These are phyloP conservation scores for Hanseniaspora sp. DNA, from an alignment of 1,139 yeast genomes.

Conservation along the genomic window DNA sequence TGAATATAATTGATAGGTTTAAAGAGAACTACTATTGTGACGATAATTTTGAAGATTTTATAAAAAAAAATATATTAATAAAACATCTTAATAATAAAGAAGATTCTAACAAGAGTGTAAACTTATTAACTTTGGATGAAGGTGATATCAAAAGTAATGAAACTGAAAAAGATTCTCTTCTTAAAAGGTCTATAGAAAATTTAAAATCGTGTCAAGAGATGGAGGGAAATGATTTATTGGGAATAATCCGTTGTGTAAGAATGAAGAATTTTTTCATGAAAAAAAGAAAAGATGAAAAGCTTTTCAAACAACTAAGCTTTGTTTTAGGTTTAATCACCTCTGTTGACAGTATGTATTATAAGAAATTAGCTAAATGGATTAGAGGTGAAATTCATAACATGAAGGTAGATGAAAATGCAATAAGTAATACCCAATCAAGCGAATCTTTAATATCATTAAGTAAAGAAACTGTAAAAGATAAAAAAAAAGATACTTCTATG, in stretches of 20 bases:
- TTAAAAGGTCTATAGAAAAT: background rate
- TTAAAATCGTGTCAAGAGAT: background rate
- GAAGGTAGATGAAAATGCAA: background rate
- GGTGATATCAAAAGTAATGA: background rate
- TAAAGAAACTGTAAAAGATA: no score
- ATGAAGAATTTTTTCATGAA: slow-evolving; percentile 6
- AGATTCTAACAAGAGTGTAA: background rate
- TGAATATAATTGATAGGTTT: slow-evolving; percentile 1
- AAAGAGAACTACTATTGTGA: slow-evolving; percentile 2
- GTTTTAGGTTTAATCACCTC: background rate
- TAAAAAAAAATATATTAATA: background rate
- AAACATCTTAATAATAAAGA: background rate
- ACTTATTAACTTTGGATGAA: background rate
- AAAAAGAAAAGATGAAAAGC: background rate
- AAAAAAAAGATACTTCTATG: no score
- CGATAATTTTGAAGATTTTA: slow-evolving; percentile 7
- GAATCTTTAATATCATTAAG: no score
- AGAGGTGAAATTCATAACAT: background rate
- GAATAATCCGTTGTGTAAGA: slow-evolving; percentile 1
- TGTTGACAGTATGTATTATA: background rate
- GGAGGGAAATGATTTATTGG: slow-evolving; percentile 2
- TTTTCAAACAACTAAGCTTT: background rate
- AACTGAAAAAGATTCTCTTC: background rate
- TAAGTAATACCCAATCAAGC: no score
- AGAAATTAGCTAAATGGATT: background rate